Percentiles rank a stretch among this genome's conserved stretches.
phyloP scores from a whole-genome alignment of 805 yeast genomes.

The Metschnikowia continentalis region DNA sequence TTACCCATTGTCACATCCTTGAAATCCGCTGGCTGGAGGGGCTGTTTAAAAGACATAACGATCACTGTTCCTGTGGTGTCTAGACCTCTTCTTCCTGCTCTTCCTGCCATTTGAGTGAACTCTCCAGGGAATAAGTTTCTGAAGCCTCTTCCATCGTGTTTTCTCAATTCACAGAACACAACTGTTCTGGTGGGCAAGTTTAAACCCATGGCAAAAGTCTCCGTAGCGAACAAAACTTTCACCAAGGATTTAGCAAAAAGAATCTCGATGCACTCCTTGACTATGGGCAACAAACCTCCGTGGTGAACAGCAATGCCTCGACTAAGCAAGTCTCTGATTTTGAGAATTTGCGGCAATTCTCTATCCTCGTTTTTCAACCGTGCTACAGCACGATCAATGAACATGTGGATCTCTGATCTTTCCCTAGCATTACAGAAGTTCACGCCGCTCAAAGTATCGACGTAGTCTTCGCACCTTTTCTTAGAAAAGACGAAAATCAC shows the following conservation, averaged over 20 bases:
- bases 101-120: constrained; percentile 97
- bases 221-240: constrained; percentile 92
- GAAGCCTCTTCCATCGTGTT: constrained; percentile 85
- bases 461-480: constrained; percentile 90
- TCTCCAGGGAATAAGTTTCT: constrained; percentile 90
- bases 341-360: constrained; percentile 84
- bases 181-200: constrained; percentile 96
- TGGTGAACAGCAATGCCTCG: constrained; percentile 96
- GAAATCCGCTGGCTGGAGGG: constrained; percentile 53
- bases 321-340: constrained; percentile 74
- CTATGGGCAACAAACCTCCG: constrained; percentile 90
- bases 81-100: constrained; percentile 97
- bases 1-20: constrained; percentile 82
- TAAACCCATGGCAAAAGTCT: constrained; percentile 98
- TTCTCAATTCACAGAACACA: constrained; percentile 77
- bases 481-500: constrained; percentile 93
- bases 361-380: constrained; percentile 89
- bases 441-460: constrained; percentile 65
- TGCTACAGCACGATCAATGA: constrained; percentile 82
- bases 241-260: constrained; percentile 81
- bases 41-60: constrained; percentile 75
- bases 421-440: constrained; percentile 84
- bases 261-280: constrained; percentile 90
- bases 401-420: constrained; percentile 88
- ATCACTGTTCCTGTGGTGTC: constrained; percentile 94